phyloP scores from a whole-genome alignment of 78 protist species.

The Polysphondylium violaceum region DNA sequence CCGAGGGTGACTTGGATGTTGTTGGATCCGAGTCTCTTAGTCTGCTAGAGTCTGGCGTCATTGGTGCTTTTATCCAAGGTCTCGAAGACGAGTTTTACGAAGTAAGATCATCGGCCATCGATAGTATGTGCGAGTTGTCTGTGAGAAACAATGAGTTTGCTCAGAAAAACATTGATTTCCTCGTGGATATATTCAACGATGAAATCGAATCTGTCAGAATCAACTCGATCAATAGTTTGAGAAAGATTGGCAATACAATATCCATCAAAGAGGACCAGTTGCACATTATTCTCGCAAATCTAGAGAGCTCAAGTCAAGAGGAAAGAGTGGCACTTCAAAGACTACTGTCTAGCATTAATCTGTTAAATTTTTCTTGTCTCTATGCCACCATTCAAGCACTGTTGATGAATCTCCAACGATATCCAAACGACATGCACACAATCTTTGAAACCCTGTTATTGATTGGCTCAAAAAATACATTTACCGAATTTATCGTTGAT shows the following conservation, averaged over 20 bases:
- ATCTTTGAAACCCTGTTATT: conserved; percentile 44
- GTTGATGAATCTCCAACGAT: conserved; percentile 40
- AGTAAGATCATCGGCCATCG: conserved; percentile 79
- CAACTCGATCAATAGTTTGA: conserved; percentile 66
- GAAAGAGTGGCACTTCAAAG: conserved; percentile 71
- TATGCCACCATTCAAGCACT: conserved; percentile 77
- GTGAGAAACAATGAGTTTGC: conserved; percentile 77
- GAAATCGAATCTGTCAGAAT: conserved; percentile 82
- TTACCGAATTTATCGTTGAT: conserved; percentile 69
- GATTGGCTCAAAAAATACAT: conserved; percentile 40
- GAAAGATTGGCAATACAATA: conserved; percentile 59
- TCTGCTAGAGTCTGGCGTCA: conserved; percentile 75
- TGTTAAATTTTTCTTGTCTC: conserved; percentile 50
- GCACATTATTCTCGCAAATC: conserved; percentile 63
- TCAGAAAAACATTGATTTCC: conserved; percentile 75
- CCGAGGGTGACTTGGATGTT: conserved; percentile 73
- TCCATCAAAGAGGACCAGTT: conserved; percentile 58
- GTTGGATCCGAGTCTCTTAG: conserved; percentile 58
- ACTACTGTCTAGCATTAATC: conserved; percentile 37
- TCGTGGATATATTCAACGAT: conserved; percentile 79
- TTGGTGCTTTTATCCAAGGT: conserved; percentile 84
- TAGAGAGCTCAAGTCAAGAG: conserved; percentile 49
- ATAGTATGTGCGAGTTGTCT: conserved; percentile 78
- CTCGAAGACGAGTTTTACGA: conserved; percentile 80
- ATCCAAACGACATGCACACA: conserved; percentile 60